Percentiles rank a stretch among this genome's conserved stretches.
These are phyloP conservation scores for Talaromyces sp. DNA, from an alignment of 2,329 filamentous ascomycete genomes.

Conservation along the genomic window DNA sequence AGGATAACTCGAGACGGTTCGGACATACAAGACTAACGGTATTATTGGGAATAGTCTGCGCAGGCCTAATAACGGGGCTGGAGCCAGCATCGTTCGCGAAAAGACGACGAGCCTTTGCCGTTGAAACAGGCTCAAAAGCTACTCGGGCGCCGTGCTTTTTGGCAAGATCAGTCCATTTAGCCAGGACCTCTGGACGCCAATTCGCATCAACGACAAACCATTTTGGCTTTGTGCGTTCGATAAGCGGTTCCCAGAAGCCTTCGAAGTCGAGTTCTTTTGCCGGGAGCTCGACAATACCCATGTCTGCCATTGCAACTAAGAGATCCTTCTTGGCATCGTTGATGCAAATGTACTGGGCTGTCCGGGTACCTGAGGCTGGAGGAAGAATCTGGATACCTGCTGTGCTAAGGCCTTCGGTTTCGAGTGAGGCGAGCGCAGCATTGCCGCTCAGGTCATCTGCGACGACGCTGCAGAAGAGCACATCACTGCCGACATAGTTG, in stretches of 20 bases:
- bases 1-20: slow-evolving; percentile 77
- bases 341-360: slow-evolving; percentile 87
- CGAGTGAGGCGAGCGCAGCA: slow-evolving; percentile 69
- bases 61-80: slow-evolving; percentile 33
- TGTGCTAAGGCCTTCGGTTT: slow-evolving; percentile 63
- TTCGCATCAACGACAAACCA: slow-evolving; percentile 89
- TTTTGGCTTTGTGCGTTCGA: slow-evolving; percentile 62
- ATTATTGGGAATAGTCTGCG: slow-evolving; percentile 59
- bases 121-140: slow-evolving; percentile 88
- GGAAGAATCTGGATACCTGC: slow-evolving; percentile 63
- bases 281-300: slow-evolving; percentile 72
- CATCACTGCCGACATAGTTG: slow-evolving; percentile 66
- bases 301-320: slow-evolving; percentile 92
- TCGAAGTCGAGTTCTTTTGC: slow-evolving; percentile 45
- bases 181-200: slow-evolving; percentile 70
- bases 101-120: slow-evolving; percentile 71
- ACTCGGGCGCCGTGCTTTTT: slow-evolving; percentile 61
- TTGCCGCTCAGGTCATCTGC: slow-evolving; percentile 78
- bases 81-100: slow-evolving; percentile 51
- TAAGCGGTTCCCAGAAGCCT: slow-evolving; percentile 63
- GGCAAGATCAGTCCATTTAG: slow-evolving; percentile 67
- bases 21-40: slow-evolving; percentile 77
- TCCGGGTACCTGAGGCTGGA: slow-evolving; percentile 61
- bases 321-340: slow-evolving; percentile 84
- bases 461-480: slow-evolving; percentile 77